Base-by-base conservation (phyloP, 148 eudicot genomes). In the Dysphania ambrosioides region DNA sequence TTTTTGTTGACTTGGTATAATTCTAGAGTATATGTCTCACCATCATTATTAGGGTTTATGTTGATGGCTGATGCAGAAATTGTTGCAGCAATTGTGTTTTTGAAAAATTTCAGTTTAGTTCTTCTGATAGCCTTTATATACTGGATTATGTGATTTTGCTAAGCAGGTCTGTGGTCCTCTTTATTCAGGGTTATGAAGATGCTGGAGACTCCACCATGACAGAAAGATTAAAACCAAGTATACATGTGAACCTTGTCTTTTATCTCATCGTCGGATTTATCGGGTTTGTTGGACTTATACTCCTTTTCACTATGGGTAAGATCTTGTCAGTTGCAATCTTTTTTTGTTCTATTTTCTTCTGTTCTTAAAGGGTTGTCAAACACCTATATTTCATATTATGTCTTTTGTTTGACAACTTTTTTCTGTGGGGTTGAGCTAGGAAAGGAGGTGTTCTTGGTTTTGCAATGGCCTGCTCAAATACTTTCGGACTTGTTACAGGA, bases 401-500 rank as follows among this genome's bases (percentile, higher is more conserved):
- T 69, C 27, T 53, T 73, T 56, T 55, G 65, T 42, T 56, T 75
- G 65, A 59, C 58, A 41, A n/a, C 55, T 55, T 61, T 13, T 56
- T 60, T 69, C 15, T 38, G 35, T 75, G 26, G 51, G 36, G 40
- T 74, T 72, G 47, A 76, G 61, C 70, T 85, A 94, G 98, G 97
- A 72, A 77, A 69, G 87, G 86, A 56, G 88, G 87, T 76, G 78
- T 88, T 73, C 68, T 90, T 72, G 97, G 90, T 78, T 86, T 89
- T 78, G 97, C 97, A 44, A 94, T 94, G 98, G 98, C 92, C 30
- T 90, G 97, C 86, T 94, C 98, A 53, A 94, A 94, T 79, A 94
- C 98, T 12, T 94, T 94, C 80, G 98, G 98, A 78, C 98, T 94
- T 75, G 97, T 94, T 75, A 94, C 97, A 19, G 98, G 98, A 78